Evolutionary conservation across 306 rosid species (phyloP).

Genomic region (Trichosanthes cucumerina): DNA sequence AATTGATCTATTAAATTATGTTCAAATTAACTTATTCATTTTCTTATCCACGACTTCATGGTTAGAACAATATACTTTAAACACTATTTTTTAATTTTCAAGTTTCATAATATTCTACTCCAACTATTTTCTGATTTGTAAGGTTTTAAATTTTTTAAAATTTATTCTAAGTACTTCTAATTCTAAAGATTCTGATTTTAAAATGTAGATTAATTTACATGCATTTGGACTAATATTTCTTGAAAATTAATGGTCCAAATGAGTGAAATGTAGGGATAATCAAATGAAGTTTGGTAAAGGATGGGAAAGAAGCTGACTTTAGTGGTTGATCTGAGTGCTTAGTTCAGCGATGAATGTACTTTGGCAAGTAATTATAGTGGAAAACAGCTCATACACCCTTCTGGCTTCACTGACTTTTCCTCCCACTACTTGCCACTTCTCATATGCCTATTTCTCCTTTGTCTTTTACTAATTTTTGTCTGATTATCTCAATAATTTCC

Average conservation of each 20-base stretch:
- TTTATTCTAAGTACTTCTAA: too few species aligned
- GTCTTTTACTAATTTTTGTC: conserved; percentile 5
- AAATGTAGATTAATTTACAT: too few species aligned
- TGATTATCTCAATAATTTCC: background rate
- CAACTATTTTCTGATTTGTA: too few species aligned
- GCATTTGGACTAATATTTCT: too few species aligned
- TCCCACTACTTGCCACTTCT: conserved; percentile 7
- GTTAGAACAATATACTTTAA: too few species aligned
- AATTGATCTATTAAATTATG: too few species aligned
- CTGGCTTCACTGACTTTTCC: background rate
- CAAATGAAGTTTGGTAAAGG: background rate
- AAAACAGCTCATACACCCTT: background rate
- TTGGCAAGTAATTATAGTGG: conserved; percentile 7
- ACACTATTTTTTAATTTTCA: too few species aligned
- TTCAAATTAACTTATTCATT: too few species aligned
- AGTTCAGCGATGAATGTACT: background rate
- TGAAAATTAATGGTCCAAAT: background rate
- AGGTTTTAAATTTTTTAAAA: too few species aligned
- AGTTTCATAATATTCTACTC: too few species aligned
- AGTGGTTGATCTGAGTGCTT: conserved; percentile 9
- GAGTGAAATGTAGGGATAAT: background rate
- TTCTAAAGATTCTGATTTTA: too few species aligned
- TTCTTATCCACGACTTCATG: too few species aligned
- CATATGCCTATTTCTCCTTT: background rate
- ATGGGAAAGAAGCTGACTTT: background rate